Evolutionary conservation across 2,329 filamentous ascomycete genomes (phyloP).

Genomic region (Diaporthe batatas): DNA sequence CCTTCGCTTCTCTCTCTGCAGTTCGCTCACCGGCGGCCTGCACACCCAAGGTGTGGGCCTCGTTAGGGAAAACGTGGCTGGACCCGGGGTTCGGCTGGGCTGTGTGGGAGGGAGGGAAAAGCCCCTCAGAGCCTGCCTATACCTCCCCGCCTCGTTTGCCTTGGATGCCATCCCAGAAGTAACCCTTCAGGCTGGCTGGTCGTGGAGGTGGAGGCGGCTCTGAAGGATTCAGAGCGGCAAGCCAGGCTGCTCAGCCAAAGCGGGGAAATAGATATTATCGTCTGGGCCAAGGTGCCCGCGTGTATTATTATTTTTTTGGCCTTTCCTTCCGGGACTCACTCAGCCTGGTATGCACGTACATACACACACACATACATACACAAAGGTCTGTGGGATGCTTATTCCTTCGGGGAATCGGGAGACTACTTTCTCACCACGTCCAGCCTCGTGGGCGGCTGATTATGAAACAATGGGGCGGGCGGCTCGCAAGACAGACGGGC

Average conservation of each 20-base stretch:
- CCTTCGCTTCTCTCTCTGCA: too few relatives aligned
- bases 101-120: neutral
- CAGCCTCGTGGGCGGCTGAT: constrained; percentile 6
- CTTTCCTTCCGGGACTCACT: neutral
- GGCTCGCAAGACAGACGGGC: neutral
- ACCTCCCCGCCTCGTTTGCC: constrained; percentile 12
- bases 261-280: neutral
- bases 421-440: neutral
- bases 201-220: neutral
- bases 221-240: neutral
- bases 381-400: neutral
- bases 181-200: neutral
- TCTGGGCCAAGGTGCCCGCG: neutral
- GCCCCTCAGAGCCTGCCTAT: constrained; percentile 14
- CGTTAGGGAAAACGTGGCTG: constrained; percentile 13
- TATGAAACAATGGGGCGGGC: constrained; percentile 8
- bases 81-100: neutral
- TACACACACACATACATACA: neutral
- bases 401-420: neutral
- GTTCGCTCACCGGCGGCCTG: constrained; percentile 21
- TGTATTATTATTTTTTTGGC: neutral
- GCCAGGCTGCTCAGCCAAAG: constrained; percentile 3
- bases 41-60: constrained; percentile 20
- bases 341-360: neutral
- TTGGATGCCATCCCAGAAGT: neutral